Conservation (phyloP, 2,329 filamentous ascomycete genomes). For the Fusarium subtropicale region DNA sequence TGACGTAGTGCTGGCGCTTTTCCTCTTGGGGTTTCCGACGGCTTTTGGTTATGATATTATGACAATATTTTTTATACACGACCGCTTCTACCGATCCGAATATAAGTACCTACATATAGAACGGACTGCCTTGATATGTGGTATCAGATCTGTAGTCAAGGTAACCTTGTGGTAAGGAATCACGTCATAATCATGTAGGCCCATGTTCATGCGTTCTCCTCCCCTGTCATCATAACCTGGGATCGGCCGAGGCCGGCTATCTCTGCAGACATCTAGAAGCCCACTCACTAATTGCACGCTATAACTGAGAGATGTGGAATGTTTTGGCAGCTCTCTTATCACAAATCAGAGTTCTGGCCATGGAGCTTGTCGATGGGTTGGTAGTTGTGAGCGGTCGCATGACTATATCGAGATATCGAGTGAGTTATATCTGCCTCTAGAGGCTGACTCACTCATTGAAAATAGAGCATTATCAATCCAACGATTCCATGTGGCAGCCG, state of each 20-base stretch:
- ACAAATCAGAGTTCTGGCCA: neutral
- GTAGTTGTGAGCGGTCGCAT: slow-evolving; percentile 55
- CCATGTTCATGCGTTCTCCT: slow-evolving; percentile 4
- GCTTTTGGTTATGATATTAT: neutral
- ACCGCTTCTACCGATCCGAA: neutral
- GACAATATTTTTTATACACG: neutral
- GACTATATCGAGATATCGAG: slow-evolving; percentile 54
- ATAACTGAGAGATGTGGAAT: neutral
- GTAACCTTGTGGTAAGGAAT: neutral
- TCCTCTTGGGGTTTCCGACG: neutral
- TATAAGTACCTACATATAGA: no score
- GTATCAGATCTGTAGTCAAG: neutral
- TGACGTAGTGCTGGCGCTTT: neutral
- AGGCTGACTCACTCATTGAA: neutral
- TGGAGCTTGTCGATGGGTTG: slow-evolving; percentile 39
- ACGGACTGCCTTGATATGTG: neutral
- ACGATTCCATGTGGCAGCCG: neutral
- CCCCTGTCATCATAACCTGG: neutral
- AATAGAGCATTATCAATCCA: neutral
- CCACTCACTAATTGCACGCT: neutral
- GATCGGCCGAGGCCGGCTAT: neutral
- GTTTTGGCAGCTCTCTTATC: neutral
- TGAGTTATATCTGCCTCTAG: slow-evolving; percentile 52
- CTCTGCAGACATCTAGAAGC: neutral
- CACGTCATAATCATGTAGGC: slow-evolving; percentile 18